Base-by-base conservation (phyloP, 768 basidiomycete species). In the Phaeotremella fagi region DNA sequence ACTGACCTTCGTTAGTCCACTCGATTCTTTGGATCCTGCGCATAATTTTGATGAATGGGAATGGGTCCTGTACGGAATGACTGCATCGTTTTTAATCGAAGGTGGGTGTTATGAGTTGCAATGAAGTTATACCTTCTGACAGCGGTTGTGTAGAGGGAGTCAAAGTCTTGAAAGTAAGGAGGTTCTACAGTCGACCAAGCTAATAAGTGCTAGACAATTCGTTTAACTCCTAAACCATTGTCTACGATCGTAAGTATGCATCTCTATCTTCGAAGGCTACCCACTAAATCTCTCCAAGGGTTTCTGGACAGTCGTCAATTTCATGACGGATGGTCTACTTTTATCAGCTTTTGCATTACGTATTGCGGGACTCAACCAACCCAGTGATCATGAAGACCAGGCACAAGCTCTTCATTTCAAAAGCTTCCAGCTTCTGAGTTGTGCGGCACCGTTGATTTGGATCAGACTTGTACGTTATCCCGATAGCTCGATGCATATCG, bases 341-440 rank as follows among this genome's bases (percentile, higher is more conserved):
- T 64, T 86, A 2, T 65, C 82, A 1, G 90, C 90, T 0, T 91
- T 92, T 68, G 66, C 78, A 5, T 73, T 94, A 43, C 86, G 92
- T 27, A 61, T 91, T 1, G 71, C 77, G 3, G 83, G 89, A 75
- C 79, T 56, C 52, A 73, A 48, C 73, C 36, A 60, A 45, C 57
- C 48, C 11, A 76, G 18, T 65, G 68, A 23, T 59, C 66, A 47
- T 63, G 82, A 54, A 31, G 62, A 71, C 5, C 46, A 59, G 22
- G 67, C 65, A 79, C 80, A 48, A 59, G 36, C 64, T 5, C 54
- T 69, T 12, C 73, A 72, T 29, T 63, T 89, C 15, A 78, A 73
- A 53, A 92, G 90, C 72, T 97, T 95, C 76, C 90, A 92, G 67
- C 80, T 89, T 25, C 76, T 95, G 33, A 88, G 88, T 76, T 90